Percentiles rank a stretch among this genome's conserved stretches.
phyloP scores from a whole-genome alignment of 179 eudicot genomes.

The Sideroxylon spinosum region DNA sequence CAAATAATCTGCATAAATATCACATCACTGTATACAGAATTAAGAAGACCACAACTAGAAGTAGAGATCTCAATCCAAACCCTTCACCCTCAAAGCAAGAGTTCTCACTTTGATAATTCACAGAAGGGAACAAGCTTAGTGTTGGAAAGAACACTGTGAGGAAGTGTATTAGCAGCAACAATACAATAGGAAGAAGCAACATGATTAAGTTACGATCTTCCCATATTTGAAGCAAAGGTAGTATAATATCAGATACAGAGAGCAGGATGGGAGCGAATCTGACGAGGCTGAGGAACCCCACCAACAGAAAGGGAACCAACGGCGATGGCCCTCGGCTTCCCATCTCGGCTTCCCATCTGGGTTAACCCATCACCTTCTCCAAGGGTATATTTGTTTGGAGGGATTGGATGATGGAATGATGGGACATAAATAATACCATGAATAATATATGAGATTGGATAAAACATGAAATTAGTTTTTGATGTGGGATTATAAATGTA shows the following conservation, averaged over 20 bases:
- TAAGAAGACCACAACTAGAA: conserved; percentile 20
- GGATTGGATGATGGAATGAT: neutral
- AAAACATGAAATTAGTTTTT: too few species aligned
- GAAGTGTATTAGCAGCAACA: conserved; percentile 25
- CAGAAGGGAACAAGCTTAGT: neutral
- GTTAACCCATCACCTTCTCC: neutral
- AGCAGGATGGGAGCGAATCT: conserved; percentile 13
- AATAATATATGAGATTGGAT: too few species aligned
- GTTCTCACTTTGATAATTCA: conserved; percentile 5
- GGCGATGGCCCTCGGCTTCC: conserved; percentile 38
- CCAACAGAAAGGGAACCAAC: conserved; percentile 26
- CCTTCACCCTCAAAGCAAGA: conserved; percentile 21
- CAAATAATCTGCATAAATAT: neutral
- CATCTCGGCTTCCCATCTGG: conserved; percentile 22
- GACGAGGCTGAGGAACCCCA: conserved; percentile 20
- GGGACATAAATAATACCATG: too few species aligned
- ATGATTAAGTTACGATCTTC: conserved; percentile 10
- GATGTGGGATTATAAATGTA: too few species aligned
- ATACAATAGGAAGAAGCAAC: conserved; percentile 19
- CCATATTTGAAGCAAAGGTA: conserved; percentile 12
- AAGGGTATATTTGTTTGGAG: too few species aligned
- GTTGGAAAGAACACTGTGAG: conserved; percentile 15
- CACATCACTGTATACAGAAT: conserved; percentile 15
- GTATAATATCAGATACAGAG: conserved; percentile 7
- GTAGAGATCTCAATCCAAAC: conserved; percentile 26